Evolutionary conservation across 768 basidiomycete species (phyloP).

Genomic region (Suillus subluteus): DNA sequence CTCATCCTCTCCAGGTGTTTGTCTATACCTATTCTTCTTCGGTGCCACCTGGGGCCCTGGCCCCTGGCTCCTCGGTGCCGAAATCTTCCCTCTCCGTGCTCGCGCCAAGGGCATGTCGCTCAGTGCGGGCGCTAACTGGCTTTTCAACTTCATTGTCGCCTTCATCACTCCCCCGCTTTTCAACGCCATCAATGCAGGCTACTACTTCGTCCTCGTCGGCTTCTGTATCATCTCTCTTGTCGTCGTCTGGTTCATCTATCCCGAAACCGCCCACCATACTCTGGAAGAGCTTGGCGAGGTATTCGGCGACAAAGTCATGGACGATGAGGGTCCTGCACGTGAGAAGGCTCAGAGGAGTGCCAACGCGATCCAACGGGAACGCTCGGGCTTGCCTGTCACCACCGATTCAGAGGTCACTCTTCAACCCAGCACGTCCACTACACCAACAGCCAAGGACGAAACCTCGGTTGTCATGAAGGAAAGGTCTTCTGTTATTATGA

Average conservation of each 20-base stretch:
- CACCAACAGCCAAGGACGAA: slow-evolving; percentile 23
- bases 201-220: slow-evolving; percentile 54
- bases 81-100: slow-evolving; percentile 48
- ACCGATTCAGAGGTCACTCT: slow-evolving; percentile 32
- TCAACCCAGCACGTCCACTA: neutral
- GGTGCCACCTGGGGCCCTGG: slow-evolving; percentile 60
- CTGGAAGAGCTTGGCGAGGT: slow-evolving; percentile 54
- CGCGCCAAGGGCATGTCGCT: slow-evolving; percentile 44
- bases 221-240: slow-evolving; percentile 49
- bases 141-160: slow-evolving; percentile 44
- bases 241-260: slow-evolving; percentile 51
- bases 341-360: slow-evolving; percentile 20
- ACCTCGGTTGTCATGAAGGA: neutral
- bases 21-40: slow-evolving; percentile 63
- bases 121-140: slow-evolving; percentile 37
- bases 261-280: slow-evolving; percentile 50
- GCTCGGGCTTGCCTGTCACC: slow-evolving; percentile 19
- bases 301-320: slow-evolving; percentile 43
- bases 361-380: slow-evolving; percentile 14
- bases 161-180: slow-evolving; percentile 65
- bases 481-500: neutral
- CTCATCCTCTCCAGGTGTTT: slow-evolving; percentile 36
- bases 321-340: slow-evolving; percentile 27
- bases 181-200: slow-evolving; percentile 47
- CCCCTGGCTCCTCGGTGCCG: slow-evolving; percentile 56